These are phyloP conservation scores for Tolypocladium ovalisporum DNA, from an alignment of 2,329 filamentous ascomycete genomes.

Conservation along the genomic window DNA sequence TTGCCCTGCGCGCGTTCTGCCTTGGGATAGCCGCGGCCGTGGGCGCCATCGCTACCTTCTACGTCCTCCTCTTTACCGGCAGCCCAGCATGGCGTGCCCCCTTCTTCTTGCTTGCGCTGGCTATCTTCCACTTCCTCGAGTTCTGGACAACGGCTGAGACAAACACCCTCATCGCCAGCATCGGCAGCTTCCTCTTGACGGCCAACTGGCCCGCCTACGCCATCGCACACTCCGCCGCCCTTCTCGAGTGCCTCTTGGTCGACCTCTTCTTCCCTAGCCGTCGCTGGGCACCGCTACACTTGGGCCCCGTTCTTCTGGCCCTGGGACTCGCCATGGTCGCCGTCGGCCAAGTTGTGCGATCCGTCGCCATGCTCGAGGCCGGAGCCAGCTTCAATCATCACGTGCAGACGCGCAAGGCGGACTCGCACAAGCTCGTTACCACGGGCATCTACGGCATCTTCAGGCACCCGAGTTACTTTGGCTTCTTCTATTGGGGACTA, in stretches of 20 bases:
- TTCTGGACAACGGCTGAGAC: slow-evolving; percentile 81
- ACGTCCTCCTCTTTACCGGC: slow-evolving; percentile 23
- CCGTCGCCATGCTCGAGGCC: slow-evolving; percentile 79
- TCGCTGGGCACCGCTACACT: slow-evolving; percentile 33
- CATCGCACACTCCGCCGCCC: slow-evolving; percentile 66
- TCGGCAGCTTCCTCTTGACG: slow-evolving; percentile 71
- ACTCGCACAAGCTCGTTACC: slow-evolving; percentile 71
- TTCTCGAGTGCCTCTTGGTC: slow-evolving; percentile 60
- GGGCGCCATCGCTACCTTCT: slow-evolving; percentile 16
- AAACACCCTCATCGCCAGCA: slow-evolving; percentile 63
- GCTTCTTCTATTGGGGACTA: slow-evolving; percentile 97
- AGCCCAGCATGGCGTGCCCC: slow-evolving; percentile 49
- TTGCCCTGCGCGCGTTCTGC: slow-evolving; percentile 45
- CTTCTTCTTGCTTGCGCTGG: slow-evolving; percentile 58
- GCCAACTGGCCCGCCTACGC: slow-evolving; percentile 80
- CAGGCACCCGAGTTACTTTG: slow-evolving; percentile 90
- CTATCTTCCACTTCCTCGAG: slow-evolving; percentile 89
- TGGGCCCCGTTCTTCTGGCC: slow-evolving; percentile 30
- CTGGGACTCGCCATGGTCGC: slow-evolving; percentile 54
- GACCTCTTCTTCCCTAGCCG: slow-evolving; percentile 41
- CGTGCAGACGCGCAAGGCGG: slow-evolving; percentile 59
- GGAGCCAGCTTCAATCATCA: slow-evolving; percentile 87
- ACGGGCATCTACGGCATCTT: slow-evolving; percentile 65
- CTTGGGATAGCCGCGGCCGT: slow-evolving; percentile 36
- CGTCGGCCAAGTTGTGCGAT: slow-evolving; percentile 64